These are phyloP conservation scores for Umbelopsis vinacea DNA, from an alignment of 192 early-diverging fungal species.

Conservation along the genomic window DNA sequence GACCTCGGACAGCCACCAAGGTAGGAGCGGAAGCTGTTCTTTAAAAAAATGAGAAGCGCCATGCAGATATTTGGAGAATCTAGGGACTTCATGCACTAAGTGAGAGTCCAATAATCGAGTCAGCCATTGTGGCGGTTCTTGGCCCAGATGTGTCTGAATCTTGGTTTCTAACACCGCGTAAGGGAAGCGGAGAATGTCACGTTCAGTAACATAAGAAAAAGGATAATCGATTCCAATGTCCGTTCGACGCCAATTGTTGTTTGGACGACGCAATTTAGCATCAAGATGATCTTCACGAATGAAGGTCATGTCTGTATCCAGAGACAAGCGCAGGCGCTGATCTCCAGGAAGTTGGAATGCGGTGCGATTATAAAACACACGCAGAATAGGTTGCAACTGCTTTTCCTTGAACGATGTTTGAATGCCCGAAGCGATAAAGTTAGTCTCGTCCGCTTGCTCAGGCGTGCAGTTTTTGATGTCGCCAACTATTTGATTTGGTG, in stretches of 20 bases:
- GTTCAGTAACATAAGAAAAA: constrained; percentile 78
- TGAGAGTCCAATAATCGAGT: constrained; percentile 63
- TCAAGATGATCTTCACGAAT: constrained; percentile 90
- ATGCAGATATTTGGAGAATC: constrained; percentile 54
- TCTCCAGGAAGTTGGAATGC: constrained; percentile 99
- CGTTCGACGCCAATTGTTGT: constrained; percentile 88
- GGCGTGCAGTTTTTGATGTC: constrained; percentile 66
- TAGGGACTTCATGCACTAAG: constrained; percentile 49
- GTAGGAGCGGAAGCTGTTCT: constrained; percentile 44
- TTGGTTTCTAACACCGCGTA: constrained; percentile 92
- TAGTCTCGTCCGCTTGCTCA: constrained; percentile 40
- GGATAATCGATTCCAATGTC: constrained; percentile 82
- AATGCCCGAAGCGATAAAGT: constrained; percentile 48
- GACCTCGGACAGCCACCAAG: constrained; percentile 51
- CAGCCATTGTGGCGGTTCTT: constrained; percentile 82
- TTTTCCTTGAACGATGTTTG: constrained; percentile 61
- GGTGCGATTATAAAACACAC: constrained; percentile 96
- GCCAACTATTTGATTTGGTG: constrained; percentile 72
- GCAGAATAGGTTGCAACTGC: constrained; percentile 65
- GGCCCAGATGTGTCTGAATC: constrained; percentile 80
- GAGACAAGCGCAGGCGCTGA: constrained; percentile 87
- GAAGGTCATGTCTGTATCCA: constrained; percentile 95
- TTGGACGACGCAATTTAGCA: constrained; percentile 66
- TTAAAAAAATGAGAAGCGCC: constrained; percentile 48
- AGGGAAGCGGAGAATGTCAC: constrained; percentile 71